Evolutionary conservation across 1,139 yeast species (phyloP), one percentile per base, ranked within the genome.

Genomic region (Yamadazyma sp.): DNA sequence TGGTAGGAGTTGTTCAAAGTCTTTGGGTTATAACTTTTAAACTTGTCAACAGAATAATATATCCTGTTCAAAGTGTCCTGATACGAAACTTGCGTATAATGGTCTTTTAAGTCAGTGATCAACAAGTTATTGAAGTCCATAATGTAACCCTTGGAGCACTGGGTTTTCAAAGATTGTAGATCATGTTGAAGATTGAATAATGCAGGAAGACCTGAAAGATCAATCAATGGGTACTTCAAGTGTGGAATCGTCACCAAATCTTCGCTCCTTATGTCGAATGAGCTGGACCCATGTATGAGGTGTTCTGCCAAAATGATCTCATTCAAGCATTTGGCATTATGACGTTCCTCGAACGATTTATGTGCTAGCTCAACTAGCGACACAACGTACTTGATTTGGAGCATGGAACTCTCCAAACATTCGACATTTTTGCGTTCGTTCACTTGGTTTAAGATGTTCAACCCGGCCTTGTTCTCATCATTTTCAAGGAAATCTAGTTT

Each of bases 91-190:
- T 68, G 62, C 31, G 73, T 71, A 51, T 78, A 77, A 53, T 84
- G 87, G 2, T 50, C 40, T 39, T 81, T 71, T 39, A 89, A 61
- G 58, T 89, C 96, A 1, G 68, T 66, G 12, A 85, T 49, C 35
- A 89, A 63, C 18, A 73, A 53, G 17, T 76, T 74, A 10, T 75
- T 68, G 50, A 89, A 81, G 35, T 75, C 66, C 25, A 73, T 66
- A 4, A 83, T 77, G 49, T 80, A 85, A 6, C 82, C 79, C 37
- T 75, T 77, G n/a, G 94, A 89, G 36, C 89, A 83, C 64, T 70
- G 53, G 69, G 66, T 53, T 40, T 70, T 71, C 35, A 87, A 63
- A 17, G 65, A 68, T n/a, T 74, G 56, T 55, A 55, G 79, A 56
- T 51, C 77, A 55, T 50, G 78, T 69, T 77, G 72, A n/a, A 83